Evolutionary conservation across 2,329 filamentous ascomycete species (phyloP), one percentile per base, ranked within the genome.

Genomic region (Colletotrichum orbiculare): DNA sequence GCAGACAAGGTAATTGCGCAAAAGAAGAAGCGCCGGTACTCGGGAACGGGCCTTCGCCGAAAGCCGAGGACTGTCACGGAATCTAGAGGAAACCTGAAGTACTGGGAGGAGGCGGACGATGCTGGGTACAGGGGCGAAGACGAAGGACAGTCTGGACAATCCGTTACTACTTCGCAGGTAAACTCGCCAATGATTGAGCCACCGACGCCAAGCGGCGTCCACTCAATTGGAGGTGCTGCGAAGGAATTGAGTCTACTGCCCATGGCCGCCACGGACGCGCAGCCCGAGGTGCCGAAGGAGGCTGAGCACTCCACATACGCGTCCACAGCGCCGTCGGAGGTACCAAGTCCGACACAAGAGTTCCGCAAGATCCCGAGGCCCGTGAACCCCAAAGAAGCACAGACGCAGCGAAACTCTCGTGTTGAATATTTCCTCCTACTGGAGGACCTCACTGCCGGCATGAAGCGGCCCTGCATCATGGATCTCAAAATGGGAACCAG

Each of bases 401-500:
- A 92, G 72, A 85, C 84, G 10, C 82, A 83, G 71, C 80, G 79
- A 12, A 84, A 87, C 61, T 83, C 83, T 3, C 89, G 95, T 38
- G 92, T 97, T 5, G 93, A 97, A 72, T 97, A 95, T 74, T 99
- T 99, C 75, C 82, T 99, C 12, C 84, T 99, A 1, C 82, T 99
- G 9, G 96, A 99, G 77, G 96, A 99, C 75, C 85, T 99, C 52
- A 99, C 96, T 1, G 92, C 95, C 2, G 95, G 95, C 39, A 98
- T 99, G 96, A 94, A 93, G 74, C 89, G 92, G 54, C 96, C 96
- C 6, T 98, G 96, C 78, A 97, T 99, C 65, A 91, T 99, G 77
- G 96, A 99, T 75, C 83, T 99, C 67, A 99, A 99, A 76, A 99
- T 99, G 96, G 96, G 96, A 17, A 99, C 96, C 8, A 90, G 96